These are phyloP conservation scores for Colletotrichum karsti DNA, from an alignment of 2,329 filamentous ascomycete species.

Conservation along the genomic window DNA sequence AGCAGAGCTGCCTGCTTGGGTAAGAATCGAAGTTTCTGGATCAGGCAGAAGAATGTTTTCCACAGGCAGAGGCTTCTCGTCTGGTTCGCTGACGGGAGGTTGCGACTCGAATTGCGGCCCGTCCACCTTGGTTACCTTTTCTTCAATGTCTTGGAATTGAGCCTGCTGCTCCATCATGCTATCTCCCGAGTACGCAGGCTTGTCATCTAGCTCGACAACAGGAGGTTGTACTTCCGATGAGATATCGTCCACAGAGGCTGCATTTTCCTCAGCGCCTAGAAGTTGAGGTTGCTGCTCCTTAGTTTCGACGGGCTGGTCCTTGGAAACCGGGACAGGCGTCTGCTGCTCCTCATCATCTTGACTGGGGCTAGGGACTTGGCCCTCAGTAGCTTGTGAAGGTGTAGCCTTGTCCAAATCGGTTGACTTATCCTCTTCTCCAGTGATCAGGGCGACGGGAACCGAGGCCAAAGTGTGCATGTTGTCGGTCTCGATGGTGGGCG, in stretches of 20 bases:
- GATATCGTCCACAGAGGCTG: neutral
- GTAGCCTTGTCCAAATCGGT: too few species aligned
- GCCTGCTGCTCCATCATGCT: neutral
- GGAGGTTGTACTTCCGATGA: neutral
- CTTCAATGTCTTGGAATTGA: neutral
- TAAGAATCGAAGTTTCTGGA: neutral
- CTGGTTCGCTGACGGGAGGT: neutral
- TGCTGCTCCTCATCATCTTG: too few species aligned
- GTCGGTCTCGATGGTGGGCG: neutral
- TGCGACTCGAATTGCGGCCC: neutral
- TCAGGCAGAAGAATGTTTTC: neutral
- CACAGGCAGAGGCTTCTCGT: neutral
- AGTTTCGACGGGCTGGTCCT: too few species aligned
- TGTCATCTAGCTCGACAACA: neutral
- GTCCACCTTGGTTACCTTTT: neutral
- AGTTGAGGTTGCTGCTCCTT: neutral
- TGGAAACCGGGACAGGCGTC: too few species aligned
- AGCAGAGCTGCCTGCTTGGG: neutral
- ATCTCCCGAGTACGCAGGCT: neutral
- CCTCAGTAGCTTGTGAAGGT: too few species aligned
- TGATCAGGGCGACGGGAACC: neutral
- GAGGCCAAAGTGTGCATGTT: neutral
- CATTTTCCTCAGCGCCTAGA: neutral
- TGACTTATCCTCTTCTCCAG: neutral
- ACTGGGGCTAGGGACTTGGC: too few species aligned